Percentiles rank a stretch among this genome's conserved stretches.
phyloP scores from a whole-genome alignment of 306 rosid genomes.

The Prunus mongolica region DNA sequence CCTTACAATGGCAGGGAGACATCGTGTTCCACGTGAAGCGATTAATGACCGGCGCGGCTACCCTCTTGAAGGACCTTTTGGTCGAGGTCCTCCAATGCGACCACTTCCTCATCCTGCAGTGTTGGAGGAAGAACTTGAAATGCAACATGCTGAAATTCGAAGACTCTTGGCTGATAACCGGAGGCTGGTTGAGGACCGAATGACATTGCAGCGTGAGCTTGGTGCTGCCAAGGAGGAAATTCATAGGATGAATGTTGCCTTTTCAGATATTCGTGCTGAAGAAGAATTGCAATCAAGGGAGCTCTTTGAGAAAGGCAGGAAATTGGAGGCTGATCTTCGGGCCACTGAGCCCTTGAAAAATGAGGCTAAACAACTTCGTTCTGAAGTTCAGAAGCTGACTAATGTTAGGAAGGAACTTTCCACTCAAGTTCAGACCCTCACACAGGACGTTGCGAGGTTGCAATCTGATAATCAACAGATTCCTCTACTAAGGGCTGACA shows the following conservation, averaged over 20 bases:
- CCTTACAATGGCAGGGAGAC: conserved; percentile 60
- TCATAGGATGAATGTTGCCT: conserved; percentile 70
- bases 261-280: conserved; percentile 61
- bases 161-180: conserved; percentile 61
- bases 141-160: conserved; percentile 59
- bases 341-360: conserved; percentile 67
- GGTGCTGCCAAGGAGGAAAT: conserved; percentile 71
- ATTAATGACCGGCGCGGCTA: conserved; percentile 57
- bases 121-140: conserved; percentile 77
- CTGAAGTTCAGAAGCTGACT: conserved; percentile 68
- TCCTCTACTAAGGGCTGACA: conserved; percentile 53
- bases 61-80: conserved; percentile 56
- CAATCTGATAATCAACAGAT: conserved; percentile 72
- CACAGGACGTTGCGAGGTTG: conserved; percentile 55
- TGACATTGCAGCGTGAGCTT: conserved; percentile 65
- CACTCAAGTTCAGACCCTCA: conserved; percentile 59
- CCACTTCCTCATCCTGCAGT: conserved; percentile 67
- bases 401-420: conserved; percentile 59
- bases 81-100: conserved; percentile 56
- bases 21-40: conserved; percentile 51
- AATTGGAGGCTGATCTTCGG: conserved; percentile 71
- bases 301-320: conserved; percentile 60
- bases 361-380: conserved; percentile 58
- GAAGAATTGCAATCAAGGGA: conserved; percentile 71
- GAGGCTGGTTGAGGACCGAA: conserved; percentile 66